These are phyloP conservation scores for Eutypa lata DNA, from an alignment of 2,329 filamentous ascomycete species.

Conservation along the genomic window DNA sequence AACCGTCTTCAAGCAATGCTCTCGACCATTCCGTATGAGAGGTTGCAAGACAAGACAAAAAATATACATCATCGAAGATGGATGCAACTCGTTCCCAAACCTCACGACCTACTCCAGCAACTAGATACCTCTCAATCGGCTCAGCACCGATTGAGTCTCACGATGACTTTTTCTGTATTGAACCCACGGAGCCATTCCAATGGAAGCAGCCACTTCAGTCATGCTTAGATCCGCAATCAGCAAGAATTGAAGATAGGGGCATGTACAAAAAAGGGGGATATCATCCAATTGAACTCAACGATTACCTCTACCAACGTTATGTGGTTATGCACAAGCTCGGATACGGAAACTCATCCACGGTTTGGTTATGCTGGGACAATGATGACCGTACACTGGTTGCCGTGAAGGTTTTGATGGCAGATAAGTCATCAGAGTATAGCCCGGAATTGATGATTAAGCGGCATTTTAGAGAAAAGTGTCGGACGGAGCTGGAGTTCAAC, in stretches of 20 bases:
- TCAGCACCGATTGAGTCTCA: no score
- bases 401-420: not conserved
- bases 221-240: not conserved
- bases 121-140: no score
- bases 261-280: not conserved
- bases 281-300: not conserved
- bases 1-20: no score
- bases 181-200: not conserved
- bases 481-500: constrained; percentile 2
- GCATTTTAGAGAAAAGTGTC: not conserved
- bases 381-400: not conserved
- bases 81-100: no score
- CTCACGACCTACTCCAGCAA: no score
- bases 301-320: not conserved
- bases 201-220: not conserved
- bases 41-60: no score
- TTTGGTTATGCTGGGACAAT: not conserved
- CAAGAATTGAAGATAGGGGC: not conserved
- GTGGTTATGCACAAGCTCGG: not conserved
- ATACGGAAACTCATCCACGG: not conserved
- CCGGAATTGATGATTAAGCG: not conserved
- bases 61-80: no score
- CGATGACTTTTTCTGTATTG: not conserved
- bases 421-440: not conserved
- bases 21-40: no score